Percentiles rank a stretch among this genome's conserved stretches.
These are phyloP conservation scores for Boechera stricta DNA, from an alignment of 345 rosid genomes.

Conservation along the genomic window DNA sequence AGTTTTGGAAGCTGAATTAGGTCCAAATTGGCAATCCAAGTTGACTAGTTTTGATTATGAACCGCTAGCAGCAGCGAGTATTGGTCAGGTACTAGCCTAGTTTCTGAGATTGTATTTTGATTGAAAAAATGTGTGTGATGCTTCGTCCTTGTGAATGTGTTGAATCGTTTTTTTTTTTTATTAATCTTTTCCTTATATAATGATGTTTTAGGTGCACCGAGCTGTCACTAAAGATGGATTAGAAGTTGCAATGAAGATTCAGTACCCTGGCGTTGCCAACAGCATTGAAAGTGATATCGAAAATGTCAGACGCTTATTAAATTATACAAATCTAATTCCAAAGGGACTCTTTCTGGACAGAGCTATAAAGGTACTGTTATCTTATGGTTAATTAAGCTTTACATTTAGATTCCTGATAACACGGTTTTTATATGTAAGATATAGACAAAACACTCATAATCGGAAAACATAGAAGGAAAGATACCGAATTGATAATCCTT, in stretches of 20 bases:
- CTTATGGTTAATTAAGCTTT: neutral
- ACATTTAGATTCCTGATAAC: neutral
- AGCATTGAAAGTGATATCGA: slow-evolving; percentile 97
- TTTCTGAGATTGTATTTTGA: neutral
- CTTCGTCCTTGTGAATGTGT: neutral
- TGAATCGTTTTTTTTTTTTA: neutral
- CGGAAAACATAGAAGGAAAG: neutral
- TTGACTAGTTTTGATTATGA: slow-evolving; percentile 92
- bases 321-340: slow-evolving; percentile 88
- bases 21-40: slow-evolving; percentile 79
- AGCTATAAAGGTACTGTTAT: slow-evolving; percentile 77
- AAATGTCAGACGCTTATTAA: slow-evolving; percentile 82
- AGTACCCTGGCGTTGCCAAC: slow-evolving; percentile 97
- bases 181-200: slow-evolving; percentile 7
- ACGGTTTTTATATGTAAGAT: slow-evolving; percentile 15
- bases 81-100: slow-evolving; percentile 76
- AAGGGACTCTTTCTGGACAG: slow-evolving; percentile 90
- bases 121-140: neutral
- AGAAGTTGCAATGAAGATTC: slow-evolving; percentile 93
- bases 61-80: slow-evolving; percentile 96
- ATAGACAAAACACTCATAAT: neutral
- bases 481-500: neutral
- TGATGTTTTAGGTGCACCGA: slow-evolving; percentile 75
- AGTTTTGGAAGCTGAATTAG: slow-evolving; percentile 86
- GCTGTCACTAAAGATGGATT: slow-evolving; percentile 80